phyloP scores from a whole-genome alignment of 495 filamentous ascomycete species.

The Tuber melanosporum region DNA sequence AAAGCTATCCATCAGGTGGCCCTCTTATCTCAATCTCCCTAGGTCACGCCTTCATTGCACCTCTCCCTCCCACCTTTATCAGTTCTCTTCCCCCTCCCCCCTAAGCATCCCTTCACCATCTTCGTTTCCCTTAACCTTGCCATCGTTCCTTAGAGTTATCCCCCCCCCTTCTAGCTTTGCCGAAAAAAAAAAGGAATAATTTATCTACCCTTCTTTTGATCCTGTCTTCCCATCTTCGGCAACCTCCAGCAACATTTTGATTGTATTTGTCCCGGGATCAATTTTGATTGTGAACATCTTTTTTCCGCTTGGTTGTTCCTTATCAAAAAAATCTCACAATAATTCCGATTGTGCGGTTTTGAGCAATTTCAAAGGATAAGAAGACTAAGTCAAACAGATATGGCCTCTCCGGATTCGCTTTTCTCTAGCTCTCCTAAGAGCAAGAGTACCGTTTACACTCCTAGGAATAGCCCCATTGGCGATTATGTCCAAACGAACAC shows the following conservation, averaged over 20 bases:
- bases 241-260: neutral
- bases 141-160: neutral
- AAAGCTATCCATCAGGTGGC: neutral
- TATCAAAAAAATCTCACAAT: neutral
- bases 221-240: neutral
- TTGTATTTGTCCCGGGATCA: neutral
- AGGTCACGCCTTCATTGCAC: neutral
- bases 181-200: neutral
- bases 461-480: conserved; percentile 24
- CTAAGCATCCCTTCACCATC: neutral
- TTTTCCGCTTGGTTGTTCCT: neutral
- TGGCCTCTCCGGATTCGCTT: conserved; percentile 25
- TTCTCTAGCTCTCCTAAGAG: conserved; percentile 35
- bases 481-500: conserved; percentile 27
- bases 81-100: neutral
- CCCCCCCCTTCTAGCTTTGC: neutral
- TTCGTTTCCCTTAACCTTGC: neutral
- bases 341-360: conserved; percentile 1
- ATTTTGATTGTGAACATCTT: conserved; percentile 1
- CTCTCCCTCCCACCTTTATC: neutral
- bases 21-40: neutral
- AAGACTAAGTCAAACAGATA: conserved; percentile 10
- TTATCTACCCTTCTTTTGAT: neutral
- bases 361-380: neutral
- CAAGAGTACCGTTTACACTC: conserved; percentile 34